Evolutionary conservation across 1,284 basidiomycete species (phyloP).

Genomic region (Trichosporon sp.): DNA sequence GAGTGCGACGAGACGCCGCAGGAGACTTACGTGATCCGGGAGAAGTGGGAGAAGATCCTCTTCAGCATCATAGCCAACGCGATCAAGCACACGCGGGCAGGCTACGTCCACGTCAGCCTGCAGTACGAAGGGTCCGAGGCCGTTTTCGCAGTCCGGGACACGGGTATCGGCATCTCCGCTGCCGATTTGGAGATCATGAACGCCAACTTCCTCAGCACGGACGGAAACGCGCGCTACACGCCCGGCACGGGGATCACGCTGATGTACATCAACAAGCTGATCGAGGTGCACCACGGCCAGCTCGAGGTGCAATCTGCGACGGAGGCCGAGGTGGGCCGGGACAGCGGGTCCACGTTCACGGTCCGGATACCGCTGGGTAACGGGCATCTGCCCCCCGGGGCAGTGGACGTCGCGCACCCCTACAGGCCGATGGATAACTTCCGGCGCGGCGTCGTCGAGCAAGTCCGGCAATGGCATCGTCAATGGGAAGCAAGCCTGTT

Average conservation of each 20-base stretch:
- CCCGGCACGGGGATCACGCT: conserved; percentile 46
- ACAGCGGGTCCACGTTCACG: conserved; percentile 41
- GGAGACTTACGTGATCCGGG: conserved; percentile 44
- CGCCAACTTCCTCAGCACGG: conserved; percentile 47
- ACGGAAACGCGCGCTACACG: conserved; percentile 12
- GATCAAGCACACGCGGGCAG: conserved; percentile 39
- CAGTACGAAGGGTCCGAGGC: conserved; percentile 26
- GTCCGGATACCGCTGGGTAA: conserved; percentile 38
- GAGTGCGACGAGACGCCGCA: conserved; percentile 39
- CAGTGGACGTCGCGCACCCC: conserved; percentile 22
- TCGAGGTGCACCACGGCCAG: conserved; percentile 48
- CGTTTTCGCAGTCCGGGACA: conserved; percentile 43
- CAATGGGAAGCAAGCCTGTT: not conserved
- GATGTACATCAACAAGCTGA: conserved; percentile 42
- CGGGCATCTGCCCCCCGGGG: conserved; percentile 35
- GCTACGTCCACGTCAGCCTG: conserved; percentile 28
- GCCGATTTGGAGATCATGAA: conserved; percentile 38
- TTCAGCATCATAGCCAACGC: conserved; percentile 49
- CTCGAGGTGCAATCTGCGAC: conserved; percentile 45
- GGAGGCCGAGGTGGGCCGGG: conserved; percentile 30
- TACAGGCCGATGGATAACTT: not conserved
- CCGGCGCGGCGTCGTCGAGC: not conserved
- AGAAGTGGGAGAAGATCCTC: conserved; percentile 51
- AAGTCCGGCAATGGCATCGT: conserved; percentile 6
- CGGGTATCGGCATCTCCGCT: conserved; percentile 49